A percentile compares a stretch with the other conserved stretches of the same genome.
phyloP scores from a whole-genome alignment of 23 red algal genomes.

The Agarophyton chilense region DNA sequence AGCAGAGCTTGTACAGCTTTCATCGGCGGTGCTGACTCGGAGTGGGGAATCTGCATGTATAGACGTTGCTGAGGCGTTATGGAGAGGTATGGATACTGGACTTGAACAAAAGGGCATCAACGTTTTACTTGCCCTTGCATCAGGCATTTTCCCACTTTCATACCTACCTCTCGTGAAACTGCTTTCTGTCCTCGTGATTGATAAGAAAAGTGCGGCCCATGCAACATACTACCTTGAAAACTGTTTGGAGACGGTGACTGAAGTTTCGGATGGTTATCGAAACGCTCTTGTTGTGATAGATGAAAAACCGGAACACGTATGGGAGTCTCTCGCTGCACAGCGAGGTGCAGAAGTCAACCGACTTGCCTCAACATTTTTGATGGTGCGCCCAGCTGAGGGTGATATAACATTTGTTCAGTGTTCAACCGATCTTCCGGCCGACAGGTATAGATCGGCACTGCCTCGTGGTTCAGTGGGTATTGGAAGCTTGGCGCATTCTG shows the following conservation, averaged over 20 bases:
- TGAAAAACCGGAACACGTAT: conserved; percentile 28
- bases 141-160: conserved; percentile 40
- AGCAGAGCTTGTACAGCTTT: conserved; percentile 21
- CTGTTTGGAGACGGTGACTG: conserved; percentile 21
- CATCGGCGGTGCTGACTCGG: neutral
- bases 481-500: conserved; percentile 23
- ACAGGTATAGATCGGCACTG: conserved; percentile 34
- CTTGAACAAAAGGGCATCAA: neutral
- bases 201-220: conserved; percentile 43
- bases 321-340: conserved; percentile 11
- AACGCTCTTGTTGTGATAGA: conserved; percentile 30
- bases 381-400: conserved; percentile 26
- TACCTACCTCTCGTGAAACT: conserved; percentile 42
- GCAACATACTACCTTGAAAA: conserved; percentile 25
- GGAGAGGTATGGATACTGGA: conserved; percentile 5
- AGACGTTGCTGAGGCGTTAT: conserved; percentile 17
- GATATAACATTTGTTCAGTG: conserved; percentile 49
- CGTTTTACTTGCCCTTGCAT: conserved; percentile 31
- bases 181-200: conserved; percentile 22
- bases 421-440: conserved; percentile 33
- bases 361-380: conserved; percentile 9
- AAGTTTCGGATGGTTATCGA: conserved; percentile 38
- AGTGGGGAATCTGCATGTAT: neutral
- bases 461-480: conserved; percentile 46
- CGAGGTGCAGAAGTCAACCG: conserved; percentile 8